These are phyloP conservation scores for Neonothopanus nambi DNA, from an alignment of 1,284 basidiomycete genomes.

Conservation along the genomic window DNA sequence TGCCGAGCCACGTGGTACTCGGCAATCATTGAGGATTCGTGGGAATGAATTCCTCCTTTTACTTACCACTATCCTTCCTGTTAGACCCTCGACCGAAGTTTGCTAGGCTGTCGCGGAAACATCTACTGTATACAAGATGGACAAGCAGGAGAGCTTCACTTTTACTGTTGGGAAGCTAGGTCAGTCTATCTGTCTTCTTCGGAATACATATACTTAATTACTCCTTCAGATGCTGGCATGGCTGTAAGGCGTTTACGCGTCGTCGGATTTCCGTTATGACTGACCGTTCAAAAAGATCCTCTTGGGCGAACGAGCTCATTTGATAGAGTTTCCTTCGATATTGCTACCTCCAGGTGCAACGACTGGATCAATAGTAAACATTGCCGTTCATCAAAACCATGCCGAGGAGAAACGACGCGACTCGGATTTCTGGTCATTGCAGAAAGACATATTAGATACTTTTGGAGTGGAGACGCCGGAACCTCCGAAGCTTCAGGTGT, in stretches of 20 bases:
- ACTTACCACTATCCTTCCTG: no score
- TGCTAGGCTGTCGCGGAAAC: background rate
- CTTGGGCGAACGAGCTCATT: slow-evolving; percentile 83
- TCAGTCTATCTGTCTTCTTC: slow-evolving; percentile 28
- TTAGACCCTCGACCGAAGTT: no score
- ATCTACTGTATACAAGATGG: slow-evolving; percentile 4
- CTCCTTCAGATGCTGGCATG: slow-evolving; percentile 72
- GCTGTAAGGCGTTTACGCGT: slow-evolving; percentile 50
- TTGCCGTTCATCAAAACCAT: slow-evolving; percentile 85
- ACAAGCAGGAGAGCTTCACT: slow-evolving; percentile 55
- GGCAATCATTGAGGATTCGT: no score
- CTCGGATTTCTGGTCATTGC: slow-evolving; percentile 79
- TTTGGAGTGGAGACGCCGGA: slow-evolving; percentile 74
- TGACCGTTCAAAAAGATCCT: slow-evolving; percentile 62
- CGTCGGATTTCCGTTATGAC: slow-evolving; percentile 7
- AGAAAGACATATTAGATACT: slow-evolving; percentile 73
- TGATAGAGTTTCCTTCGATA: slow-evolving; percentile 95
- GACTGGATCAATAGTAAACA: slow-evolving; percentile 95
- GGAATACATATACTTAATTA: slow-evolving; percentile 10
- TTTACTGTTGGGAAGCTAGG: slow-evolving; percentile 77
- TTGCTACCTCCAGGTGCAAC: slow-evolving; percentile 87
- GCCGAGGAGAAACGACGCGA: slow-evolving; percentile 81
- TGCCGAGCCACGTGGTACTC: no score
- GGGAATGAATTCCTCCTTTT: no score
- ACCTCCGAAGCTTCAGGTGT: slow-evolving; percentile 71